Evolutionary conservation across 805 yeast species (phyloP), one percentile per base, ranked within the genome.

Genomic region (Cyberlindnera mississippiensis): DNA sequence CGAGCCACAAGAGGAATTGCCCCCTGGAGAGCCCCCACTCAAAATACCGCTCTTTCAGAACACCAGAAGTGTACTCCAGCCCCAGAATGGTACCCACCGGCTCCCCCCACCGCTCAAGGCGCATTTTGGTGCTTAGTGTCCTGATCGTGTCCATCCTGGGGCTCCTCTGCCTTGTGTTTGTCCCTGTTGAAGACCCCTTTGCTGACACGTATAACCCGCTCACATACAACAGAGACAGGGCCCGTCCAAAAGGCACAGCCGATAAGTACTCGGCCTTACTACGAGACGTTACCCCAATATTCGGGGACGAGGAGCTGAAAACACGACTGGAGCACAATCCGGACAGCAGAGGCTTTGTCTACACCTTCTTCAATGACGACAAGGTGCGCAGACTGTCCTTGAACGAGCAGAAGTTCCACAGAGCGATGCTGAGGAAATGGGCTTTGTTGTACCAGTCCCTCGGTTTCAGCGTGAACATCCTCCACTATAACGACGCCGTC

Each of bases 231-330:
- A 56, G 87, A 86, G 73, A 72, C 76, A 34, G 63, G 17, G 34
- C 32, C 85, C 85, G 60, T 73, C 75, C 46, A 80, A 83, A 57
- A 68, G 86, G 46, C 64, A 78, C 38, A 77, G 76, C 33, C 14
- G 43, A 41, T 33, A 30, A 39, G 28, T 27, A 35, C 24, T 24
- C 29, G 13, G n/a, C 22, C 4, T 15, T 48, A 1, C 36, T 37
- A 11, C 18, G 28, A 31, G 42, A 46, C 2, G 40, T 37, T 12
- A 31, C 30, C 1, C 45, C 43, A 13, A 26, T 50, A 4, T 35
- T 46, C 26, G 28, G 30, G 1, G 52, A 50, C 28, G 48, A 40
- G 3, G 31, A 17, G n/a, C 33, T 52, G 3, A 42, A 32, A 8
- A 18, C 38, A 24, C 35, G 49, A 28, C 42, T 52, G 9, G 40